Evolutionary conservation across 768 basidiomycete genomes (phyloP).

Genomic region (Nidularia sp.): DNA sequence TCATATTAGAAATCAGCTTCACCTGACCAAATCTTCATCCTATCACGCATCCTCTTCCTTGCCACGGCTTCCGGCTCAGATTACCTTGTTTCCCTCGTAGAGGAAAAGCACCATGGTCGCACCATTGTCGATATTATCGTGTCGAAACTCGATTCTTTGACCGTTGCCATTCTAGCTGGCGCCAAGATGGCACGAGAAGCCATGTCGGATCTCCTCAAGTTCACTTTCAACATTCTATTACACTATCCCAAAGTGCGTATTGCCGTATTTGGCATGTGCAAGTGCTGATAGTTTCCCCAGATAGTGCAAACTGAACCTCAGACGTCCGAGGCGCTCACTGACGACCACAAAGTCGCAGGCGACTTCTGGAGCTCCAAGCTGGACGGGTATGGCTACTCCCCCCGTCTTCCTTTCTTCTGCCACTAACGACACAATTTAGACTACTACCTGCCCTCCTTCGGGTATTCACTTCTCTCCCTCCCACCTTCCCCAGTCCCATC

Average conservation of each 20-base stretch:
- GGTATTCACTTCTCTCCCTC: conserved; percentile 63
- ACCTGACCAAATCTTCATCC: conserved; percentile 67
- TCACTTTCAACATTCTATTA: conserved; percentile 74
- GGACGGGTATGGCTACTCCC: conserved; percentile 50
- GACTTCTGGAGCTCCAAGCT: conserved; percentile 75
- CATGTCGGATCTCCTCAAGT: conserved; percentile 79
- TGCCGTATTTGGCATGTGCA: conserved; percentile 1
- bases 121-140: conserved; percentile 62
- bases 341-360: conserved; percentile 50
- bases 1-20: conserved; percentile 49
- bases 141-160: conserved; percentile 56
- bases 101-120: conserved; percentile 52
- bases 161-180: conserved; percentile 42
- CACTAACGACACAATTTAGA: conserved; percentile 26
- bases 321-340: conserved; percentile 17
- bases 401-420: not conserved
- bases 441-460: conserved; percentile 70
- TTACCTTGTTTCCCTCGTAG: conserved; percentile 59
- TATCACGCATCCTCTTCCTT: conserved; percentile 75
- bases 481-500: conserved; percentile 59
- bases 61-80: conserved; percentile 50
- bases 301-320: conserved; percentile 45
- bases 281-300: conserved; percentile 13
- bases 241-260: conserved; percentile 63
- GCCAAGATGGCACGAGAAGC: conserved; percentile 64